Base-by-base conservation (phyloP, 371 early-diverging fungal species). In the Saksenaea oblongispora region DNA sequence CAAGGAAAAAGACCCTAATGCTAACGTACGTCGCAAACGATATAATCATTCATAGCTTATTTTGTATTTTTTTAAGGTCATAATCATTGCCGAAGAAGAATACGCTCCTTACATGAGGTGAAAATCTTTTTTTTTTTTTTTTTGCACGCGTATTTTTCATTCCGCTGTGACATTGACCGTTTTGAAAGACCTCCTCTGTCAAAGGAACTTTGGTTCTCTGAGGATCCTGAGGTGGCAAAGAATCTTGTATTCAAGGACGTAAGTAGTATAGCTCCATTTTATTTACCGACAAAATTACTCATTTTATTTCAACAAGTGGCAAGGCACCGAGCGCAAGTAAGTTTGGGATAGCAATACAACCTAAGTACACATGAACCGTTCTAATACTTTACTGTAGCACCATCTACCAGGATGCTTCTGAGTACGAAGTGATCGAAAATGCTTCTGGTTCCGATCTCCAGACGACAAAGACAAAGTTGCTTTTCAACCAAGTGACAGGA, bases 161-260 rank as follows among this genome's bases (percentile, higher is more conserved):
- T 15, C 26, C n/a, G 17, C 24, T 42, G 13, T 56, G 22, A 58
- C 34, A 2, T 36, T 64, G 10, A 13, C 15, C 22, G 18, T n/a
- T 54, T 18, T 11, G 35, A 61, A 58, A 78, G 79, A 58, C 87
- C 89, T 36, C 88, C 87, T 35, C 75, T 91, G 71, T 86, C 87
- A 47, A 91, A 91, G 70, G 92, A 92, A 66, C 76, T 92, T 65
- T 92, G 92, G 92, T 83, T 85, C 73, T 82, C 83, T 60, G 85
- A 82, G 44, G 81, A 82, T 35, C 71, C 75, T 26, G 71, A 76
- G 13, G 76, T 78, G 11, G 75, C 75, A 44, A 67, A 80, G 44
- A 77, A 73, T 18, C 81, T 91, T 24, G 60, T 70, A 9, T 92
- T 90, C 70, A 87, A 85, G 61, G 88, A 92, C 64, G 80, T 80